Evolutionary conservation across 352 stramenopile species (phyloP).

Genomic region (Pythium biforme): DNA sequence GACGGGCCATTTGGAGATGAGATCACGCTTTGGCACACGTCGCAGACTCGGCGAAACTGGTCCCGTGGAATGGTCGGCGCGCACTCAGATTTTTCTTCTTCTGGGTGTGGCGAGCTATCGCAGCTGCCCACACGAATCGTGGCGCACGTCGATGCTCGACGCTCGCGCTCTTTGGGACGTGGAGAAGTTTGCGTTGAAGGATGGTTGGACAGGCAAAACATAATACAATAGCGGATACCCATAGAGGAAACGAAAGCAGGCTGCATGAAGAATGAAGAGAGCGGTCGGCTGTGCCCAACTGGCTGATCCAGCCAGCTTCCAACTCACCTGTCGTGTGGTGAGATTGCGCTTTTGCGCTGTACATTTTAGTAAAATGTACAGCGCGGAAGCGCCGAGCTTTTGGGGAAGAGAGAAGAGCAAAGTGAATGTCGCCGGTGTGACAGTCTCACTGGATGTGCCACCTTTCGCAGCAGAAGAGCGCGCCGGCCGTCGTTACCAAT

Average conservation of each 20-base stretch:
- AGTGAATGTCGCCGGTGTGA: background rate
- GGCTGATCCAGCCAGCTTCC: background rate
- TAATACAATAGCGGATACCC: too few species aligned
- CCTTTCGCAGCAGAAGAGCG: slow-evolving; percentile 2
- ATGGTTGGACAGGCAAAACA: background rate
- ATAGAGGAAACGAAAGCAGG: background rate
- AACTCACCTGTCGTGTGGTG: background rate
- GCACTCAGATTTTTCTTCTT: slow-evolving; percentile 25
- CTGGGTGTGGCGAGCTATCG: slow-evolving; percentile 2
- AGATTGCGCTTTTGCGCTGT: background rate
- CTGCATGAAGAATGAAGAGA: background rate
- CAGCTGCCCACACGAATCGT: slow-evolving; percentile 9
- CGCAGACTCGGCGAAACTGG: slow-evolving; percentile 7
- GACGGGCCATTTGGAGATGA: slow-evolving; percentile 15
- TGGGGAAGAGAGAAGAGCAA: background rate
- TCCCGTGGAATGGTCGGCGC: slow-evolving; percentile 4
- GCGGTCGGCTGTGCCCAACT: background rate
- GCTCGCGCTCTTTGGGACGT: background rate
- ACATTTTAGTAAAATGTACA: background rate
- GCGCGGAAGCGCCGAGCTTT: too few species aligned
- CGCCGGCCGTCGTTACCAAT: background rate
- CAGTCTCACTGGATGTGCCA: background rate
- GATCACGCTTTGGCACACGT: background rate
- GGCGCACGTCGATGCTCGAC: too few species aligned
- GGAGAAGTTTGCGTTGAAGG: background rate